Evolutionary conservation across 2,329 filamentous ascomycete genomes (phyloP), one percentile per base, ranked within the genome.

Genomic region (Sclerotinia spermophila): DNA sequence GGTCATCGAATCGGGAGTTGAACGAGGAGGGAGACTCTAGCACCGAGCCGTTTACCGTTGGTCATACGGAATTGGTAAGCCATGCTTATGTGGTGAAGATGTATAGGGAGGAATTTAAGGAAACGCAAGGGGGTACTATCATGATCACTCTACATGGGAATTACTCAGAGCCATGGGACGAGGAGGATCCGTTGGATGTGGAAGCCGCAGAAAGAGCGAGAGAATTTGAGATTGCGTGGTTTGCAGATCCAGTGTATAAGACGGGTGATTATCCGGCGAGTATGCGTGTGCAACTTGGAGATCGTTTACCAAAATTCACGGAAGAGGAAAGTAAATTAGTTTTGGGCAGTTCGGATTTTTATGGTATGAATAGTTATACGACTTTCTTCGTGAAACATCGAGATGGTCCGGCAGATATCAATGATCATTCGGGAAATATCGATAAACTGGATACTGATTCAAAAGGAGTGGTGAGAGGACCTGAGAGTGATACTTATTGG

Each of bases 281-380:
- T 73, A 96, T 96, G 92, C 86, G 87, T 71, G 87, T 89, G 79
- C 92, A 96, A 82, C 88, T 96, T 30, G 92, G 92, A 69, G 85
- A 90, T 79, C 87, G 92, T n/a, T 85, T 96, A 61, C 93, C 93
- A 11, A 82, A 83, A 48, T 95, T 92, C 80, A 93, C 90, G 0
- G 80, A 84, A 0, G 91, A 76, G 91, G 96, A 79, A 81, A 84
- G 48, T 21, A 87, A 86, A 10, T 83, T 95, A 24, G 88, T 96
- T 60, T 85, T 90, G 77, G 92, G 92, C 10, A 92, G 90, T 79
- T 95, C 94, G 79, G 93, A 96, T 83, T 96, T 95, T 81, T 96
- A 96, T 81, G 93, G 92, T 79, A 94, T 94, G 92, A 96, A 96
- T 84, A 91, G 93, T 84, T 96, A 96, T 84, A 94, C 92, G 68